Conservation (phyloP, 768 basidiomycete genomes). For the Suillus variegatus region DNA sequence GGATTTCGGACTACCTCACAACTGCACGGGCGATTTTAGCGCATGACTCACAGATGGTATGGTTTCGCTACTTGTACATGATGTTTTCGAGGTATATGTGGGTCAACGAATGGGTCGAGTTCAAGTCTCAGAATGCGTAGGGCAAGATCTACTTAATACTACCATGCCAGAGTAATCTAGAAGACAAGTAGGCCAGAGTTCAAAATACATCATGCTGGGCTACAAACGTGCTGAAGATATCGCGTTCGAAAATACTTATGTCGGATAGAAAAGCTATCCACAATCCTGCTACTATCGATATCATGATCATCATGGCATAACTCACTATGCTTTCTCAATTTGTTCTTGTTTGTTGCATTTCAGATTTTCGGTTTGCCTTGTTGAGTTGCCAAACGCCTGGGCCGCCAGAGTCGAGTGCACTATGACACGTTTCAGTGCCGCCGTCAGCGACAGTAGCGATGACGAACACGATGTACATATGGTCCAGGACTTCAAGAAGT, state of each 20-base stretch:
- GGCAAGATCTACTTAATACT: background rate
- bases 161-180: background rate
- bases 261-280: background rate
- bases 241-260: background rate
- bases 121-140: conserved; percentile 23
- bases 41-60: conserved; percentile 77
- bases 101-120: conserved; percentile 80
- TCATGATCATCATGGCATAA: background rate
- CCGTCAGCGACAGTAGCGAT: conserved; percentile 56
- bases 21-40: conserved; percentile 69
- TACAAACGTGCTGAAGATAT: background rate
- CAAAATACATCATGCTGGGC: background rate
- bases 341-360: conserved; percentile 32
- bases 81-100: conserved; percentile 87
- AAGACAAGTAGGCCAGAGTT: background rate
- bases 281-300: background rate
- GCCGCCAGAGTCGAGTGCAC: conserved; percentile 13
- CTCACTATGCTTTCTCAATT: conserved; percentile 7
- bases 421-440: conserved; percentile 74
- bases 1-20: conserved; percentile 51
- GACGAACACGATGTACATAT: conserved; percentile 44
- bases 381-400: conserved; percentile 13
- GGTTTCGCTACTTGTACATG: conserved; percentile 90
- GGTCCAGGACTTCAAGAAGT: conserved; percentile 26
- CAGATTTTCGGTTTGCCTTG: conserved; percentile 22